A percentile compares a stretch with the other conserved stretches of the same genome.
phyloP scores from a whole-genome alignment of 345 rosid genomes.

The Balakata baccata region DNA sequence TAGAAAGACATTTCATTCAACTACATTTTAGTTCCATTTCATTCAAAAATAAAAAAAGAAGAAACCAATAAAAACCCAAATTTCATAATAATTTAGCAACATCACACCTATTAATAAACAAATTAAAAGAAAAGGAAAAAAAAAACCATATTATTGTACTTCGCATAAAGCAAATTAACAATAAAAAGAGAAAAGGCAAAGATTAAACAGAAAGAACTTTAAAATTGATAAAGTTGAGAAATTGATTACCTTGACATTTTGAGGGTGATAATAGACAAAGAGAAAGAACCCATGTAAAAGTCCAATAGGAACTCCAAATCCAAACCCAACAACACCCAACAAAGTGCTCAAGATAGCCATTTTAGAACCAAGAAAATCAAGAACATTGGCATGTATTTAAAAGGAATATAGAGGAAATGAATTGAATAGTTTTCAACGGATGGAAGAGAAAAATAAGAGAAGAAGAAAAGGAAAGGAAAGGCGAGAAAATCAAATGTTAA shows the following conservation, averaged over 20 bases:
- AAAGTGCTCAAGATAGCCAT: slow-evolving; percentile 47
- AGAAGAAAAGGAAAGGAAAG: background rate
- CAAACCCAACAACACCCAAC: slow-evolving; percentile 63
- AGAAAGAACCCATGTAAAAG: slow-evolving; percentile 59
- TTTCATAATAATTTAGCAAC: background rate
- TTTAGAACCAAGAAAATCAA: slow-evolving; percentile 3
- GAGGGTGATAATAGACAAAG: slow-evolving; percentile 63
- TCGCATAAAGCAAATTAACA: background rate
- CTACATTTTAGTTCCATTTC: background rate
- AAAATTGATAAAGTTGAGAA: background rate
- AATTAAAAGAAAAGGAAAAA: background rate
- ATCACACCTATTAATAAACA: background rate
- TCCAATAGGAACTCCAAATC: slow-evolving; percentile 66
- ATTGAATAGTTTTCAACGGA: background rate
- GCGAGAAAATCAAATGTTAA: background rate
- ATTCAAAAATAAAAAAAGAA: background rate
- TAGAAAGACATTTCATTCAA: background rate
- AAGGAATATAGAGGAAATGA: background rate
- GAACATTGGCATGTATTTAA: background rate
- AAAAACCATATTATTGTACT: background rate
- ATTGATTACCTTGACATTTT: slow-evolving; percentile 43
- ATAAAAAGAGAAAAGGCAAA: background rate
- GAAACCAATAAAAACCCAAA: background rate
- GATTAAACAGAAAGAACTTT: background rate
- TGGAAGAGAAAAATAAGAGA: background rate